A percentile compares a stretch with the other conserved stretches of the same genome.
Conservation (phyloP, 2,329 filamentous ascomycete genomes). For the Xylariaceae sp. region DNA sequence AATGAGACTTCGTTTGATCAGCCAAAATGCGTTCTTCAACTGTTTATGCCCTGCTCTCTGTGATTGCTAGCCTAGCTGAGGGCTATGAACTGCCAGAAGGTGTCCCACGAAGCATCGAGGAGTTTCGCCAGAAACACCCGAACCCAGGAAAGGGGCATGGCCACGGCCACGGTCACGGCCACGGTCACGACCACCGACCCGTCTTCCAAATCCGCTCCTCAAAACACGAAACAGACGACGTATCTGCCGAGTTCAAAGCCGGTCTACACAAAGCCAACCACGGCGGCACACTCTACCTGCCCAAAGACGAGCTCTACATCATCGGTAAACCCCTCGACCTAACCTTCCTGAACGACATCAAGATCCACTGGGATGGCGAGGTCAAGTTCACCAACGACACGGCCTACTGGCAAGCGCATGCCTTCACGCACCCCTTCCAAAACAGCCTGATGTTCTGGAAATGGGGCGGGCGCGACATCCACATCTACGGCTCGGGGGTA, state of each 20-base stretch:
- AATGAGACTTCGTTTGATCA: neutral
- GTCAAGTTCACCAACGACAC: conserved; percentile 44
- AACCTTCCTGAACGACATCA: conserved; percentile 52
- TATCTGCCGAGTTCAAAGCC: conserved; percentile 50
- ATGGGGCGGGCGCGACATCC: conserved; percentile 57
- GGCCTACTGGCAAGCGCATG: conserved; percentile 39
- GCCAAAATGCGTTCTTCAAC: conserved; percentile 25
- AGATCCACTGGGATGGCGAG: conserved; percentile 54
- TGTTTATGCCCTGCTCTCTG: conserved; percentile 22
- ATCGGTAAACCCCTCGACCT: conserved; percentile 56
- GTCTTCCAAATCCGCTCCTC: conserved; percentile 48
- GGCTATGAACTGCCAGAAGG: conserved; percentile 29
- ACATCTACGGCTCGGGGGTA: conserved; percentile 52
- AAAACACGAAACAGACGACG: conserved; percentile 49
- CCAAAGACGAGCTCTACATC: conserved; percentile 49
- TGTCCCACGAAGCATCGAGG: conserved; percentile 34
- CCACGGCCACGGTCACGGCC: neutral
- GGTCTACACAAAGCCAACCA: conserved; percentile 53
- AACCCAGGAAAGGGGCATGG: conserved; percentile 27
- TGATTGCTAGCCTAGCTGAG: conserved; percentile 24
- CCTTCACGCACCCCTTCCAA: conserved; percentile 40
- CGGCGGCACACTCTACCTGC: conserved; percentile 51
- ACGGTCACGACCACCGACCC: conserved; percentile 20
- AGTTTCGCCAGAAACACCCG: conserved; percentile 38
- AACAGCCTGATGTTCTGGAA: conserved; percentile 58